These are phyloP conservation scores for Corymbia citriodora DNA, from an alignment of 441 rosid genomes.

Conservation along the genomic window DNA sequence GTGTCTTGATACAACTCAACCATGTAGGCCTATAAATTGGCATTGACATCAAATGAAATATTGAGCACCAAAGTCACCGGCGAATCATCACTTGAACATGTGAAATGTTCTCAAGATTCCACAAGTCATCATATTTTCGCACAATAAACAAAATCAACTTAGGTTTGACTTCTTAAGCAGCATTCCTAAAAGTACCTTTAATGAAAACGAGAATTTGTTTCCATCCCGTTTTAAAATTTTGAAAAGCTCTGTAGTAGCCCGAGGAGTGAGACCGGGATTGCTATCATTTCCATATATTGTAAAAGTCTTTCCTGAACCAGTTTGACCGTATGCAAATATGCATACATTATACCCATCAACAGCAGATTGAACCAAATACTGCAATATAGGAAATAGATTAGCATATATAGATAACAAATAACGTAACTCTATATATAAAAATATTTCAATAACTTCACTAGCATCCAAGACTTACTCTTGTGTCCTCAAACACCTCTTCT, in stretches of 20 bases:
- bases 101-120: not conserved
- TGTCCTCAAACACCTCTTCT: constrained; percentile 86
- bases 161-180: not conserved
- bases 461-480: constrained; percentile 43
- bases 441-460: not conserved
- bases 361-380: constrained; percentile 95
- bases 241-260: constrained; percentile 81
- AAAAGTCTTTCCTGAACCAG: constrained; percentile 97
- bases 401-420: not conserved
- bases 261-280: constrained; percentile 84
- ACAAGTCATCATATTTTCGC: not conserved
- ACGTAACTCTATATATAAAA: not conserved
- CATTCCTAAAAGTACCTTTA: constrained; percentile 45
- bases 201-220: constrained; percentile 73
- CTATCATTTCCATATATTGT: constrained; percentile 76
- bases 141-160: not conserved
- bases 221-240: constrained; percentile 64
- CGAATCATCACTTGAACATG: not conserved
- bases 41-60: not conserved
- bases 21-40: constrained; percentile 69
- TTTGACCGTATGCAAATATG: constrained; percentile 98
- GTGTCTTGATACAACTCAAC: constrained; percentile 97
- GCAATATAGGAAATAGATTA: constrained; percentile 14
- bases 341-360: constrained; percentile 96
- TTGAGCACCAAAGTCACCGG: not conserved